Percentiles rank a stretch among this genome's conserved stretches.
Evolutionary conservation across 345 rosid species (phyloP).

Genomic region (Eucalyptus erythrocorys): DNA sequence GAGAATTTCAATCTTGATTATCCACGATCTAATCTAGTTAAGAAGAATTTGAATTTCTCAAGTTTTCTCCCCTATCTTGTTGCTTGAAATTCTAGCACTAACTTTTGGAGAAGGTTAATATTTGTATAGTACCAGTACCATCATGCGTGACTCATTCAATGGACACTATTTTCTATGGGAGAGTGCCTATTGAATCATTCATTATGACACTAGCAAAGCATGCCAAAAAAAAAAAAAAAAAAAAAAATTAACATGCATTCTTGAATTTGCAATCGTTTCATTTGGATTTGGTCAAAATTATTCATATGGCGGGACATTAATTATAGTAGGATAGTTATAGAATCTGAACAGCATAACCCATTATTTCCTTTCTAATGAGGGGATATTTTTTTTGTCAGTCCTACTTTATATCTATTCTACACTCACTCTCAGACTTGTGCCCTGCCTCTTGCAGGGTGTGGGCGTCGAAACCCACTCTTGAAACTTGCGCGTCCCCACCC

Average conservation of each 20-base stretch:
- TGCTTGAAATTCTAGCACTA: not conserved
- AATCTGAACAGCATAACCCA: too few relatives aligned
- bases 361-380: too few relatives aligned
- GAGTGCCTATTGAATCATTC: not conserved
- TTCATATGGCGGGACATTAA: not conserved
- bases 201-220: accelerated
- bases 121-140: accelerated
- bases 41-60: not conserved
- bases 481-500: too few relatives aligned
- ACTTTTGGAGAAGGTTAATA: not conserved
- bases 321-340: not conserved
- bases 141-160: not conserved
- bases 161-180: not conserved
- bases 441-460: too few relatives aligned
- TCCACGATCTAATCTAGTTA: not conserved
- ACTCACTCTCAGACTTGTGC: too few relatives aligned
- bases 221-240: too few relatives aligned
- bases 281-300: not conserved
- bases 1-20: not conserved
- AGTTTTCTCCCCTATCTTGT: not conserved
- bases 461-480: too few relatives aligned
- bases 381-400: too few relatives aligned
- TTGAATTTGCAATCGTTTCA: accelerated
- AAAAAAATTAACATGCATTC: not conserved
- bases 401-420: too few relatives aligned